Evolutionary conservation across 331 rosid species (phyloP).

Genomic region (Malus hybrid): DNA sequence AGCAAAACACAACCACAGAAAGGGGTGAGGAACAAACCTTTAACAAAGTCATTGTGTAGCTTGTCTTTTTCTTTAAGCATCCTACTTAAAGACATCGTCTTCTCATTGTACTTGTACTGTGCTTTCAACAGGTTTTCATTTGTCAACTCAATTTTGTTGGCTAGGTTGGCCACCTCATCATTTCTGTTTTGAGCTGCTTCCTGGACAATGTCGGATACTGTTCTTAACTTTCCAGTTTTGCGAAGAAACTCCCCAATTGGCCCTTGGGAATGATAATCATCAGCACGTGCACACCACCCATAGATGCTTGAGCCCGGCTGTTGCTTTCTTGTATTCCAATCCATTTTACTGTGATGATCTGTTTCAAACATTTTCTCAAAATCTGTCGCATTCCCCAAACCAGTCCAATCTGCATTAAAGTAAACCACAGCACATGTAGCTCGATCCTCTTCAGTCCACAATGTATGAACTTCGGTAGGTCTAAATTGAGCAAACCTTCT

Average conservation of each 20-base stretch:
- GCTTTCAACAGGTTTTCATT: constrained; percentile 54
- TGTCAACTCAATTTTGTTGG: constrained; percentile 58
- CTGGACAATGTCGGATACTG: constrained; percentile 66
- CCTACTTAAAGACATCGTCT: constrained; percentile 65
- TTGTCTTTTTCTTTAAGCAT: constrained; percentile 76
- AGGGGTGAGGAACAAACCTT: constrained; percentile 42
- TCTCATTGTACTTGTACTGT: constrained; percentile 63
- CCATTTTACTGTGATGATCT: constrained; percentile 36
- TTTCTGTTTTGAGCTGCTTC: constrained; percentile 58
- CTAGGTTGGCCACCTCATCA: constrained; percentile 53
- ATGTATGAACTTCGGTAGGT: constrained; percentile 38
- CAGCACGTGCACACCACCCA: constrained; percentile 89
- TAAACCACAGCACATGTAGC: constrained; percentile 42
- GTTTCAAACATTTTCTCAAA: constrained; percentile 64
- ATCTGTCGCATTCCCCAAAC: constrained; percentile 60
- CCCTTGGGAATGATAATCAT: constrained; percentile 57
- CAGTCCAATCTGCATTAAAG: constrained; percentile 69
- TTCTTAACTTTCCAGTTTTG: constrained; percentile 62
- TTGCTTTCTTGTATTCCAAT: constrained; percentile 40
- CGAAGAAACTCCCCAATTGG: constrained; percentile 75
- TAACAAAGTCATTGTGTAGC: constrained; percentile 55
- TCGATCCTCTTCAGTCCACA: constrained; percentile 29
- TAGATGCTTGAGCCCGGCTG: constrained; percentile 36
- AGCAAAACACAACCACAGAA: background rate
- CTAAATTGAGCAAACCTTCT: constrained; percentile 40